These are phyloP conservation scores for Lipomyces sp. DNA, from an alignment of 805 yeast species.

Conservation along the genomic window DNA sequence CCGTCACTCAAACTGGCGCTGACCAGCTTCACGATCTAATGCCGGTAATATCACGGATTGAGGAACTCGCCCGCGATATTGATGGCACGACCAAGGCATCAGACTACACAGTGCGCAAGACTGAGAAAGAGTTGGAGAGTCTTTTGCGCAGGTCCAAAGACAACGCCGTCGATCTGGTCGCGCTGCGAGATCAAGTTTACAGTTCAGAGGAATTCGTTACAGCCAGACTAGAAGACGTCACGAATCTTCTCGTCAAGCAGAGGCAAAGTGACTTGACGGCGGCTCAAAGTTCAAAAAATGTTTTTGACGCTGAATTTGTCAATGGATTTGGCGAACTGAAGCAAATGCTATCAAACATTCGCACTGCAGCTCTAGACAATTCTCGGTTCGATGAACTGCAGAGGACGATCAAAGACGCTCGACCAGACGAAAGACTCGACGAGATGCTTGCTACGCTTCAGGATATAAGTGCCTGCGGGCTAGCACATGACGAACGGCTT, in stretches of 20 bases:
- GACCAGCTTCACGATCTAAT: slow-evolving; percentile 26
- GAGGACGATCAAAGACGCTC: too few relatives aligned
- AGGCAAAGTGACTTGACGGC: slow-evolving; percentile 1
- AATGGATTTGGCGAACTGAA: too few relatives aligned
- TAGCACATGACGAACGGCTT: too few relatives aligned
- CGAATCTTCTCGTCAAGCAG: background rate
- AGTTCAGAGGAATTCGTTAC: slow-evolving; percentile 29
- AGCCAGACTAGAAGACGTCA: slow-evolving; percentile 29
- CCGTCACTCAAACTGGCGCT: background rate
- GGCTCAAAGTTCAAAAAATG: too few relatives aligned
- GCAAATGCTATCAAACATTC: too few relatives aligned
- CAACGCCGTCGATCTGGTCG: slow-evolving; percentile 38
- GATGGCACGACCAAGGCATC: slow-evolving; percentile 36
- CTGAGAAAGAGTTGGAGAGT: slow-evolving; percentile 38
- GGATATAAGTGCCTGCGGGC: too few relatives aligned
- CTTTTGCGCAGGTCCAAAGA: slow-evolving; percentile 39
- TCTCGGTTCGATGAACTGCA: too few relatives aligned
- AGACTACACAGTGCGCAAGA: slow-evolving; percentile 36
- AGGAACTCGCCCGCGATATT: slow-evolving; percentile 34
- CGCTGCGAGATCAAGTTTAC: slow-evolving; percentile 28
- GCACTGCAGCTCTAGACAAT: too few relatives aligned
- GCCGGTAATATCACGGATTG: slow-evolving; percentile 31
- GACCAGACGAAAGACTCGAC: too few relatives aligned
- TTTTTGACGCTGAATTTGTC: too few relatives aligned
- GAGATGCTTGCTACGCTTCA: too few relatives aligned